phyloP scores from a whole-genome alignment of 495 filamentous ascomycete species.

The Glutinoglossum americanum region DNA sequence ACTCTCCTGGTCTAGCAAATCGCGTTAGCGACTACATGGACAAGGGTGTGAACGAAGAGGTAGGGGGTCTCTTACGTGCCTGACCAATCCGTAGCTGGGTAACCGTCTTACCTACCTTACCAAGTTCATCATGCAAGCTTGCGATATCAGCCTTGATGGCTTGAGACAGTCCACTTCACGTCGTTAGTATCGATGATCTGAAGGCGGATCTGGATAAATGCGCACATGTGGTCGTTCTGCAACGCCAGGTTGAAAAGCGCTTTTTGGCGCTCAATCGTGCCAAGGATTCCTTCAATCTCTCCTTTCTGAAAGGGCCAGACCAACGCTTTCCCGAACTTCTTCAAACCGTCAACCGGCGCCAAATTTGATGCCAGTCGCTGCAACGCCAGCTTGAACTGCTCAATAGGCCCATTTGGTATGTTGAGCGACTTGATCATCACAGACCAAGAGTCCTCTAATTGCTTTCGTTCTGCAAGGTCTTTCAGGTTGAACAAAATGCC shows the following conservation, averaged over 20 bases:
- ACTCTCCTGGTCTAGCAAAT: too few relatives aligned
- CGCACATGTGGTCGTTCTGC: slow-evolving; percentile 7
- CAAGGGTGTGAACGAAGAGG: too few relatives aligned
- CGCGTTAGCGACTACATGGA: not conserved
- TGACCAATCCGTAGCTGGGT: too few relatives aligned
- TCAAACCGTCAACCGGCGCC: too few relatives aligned
- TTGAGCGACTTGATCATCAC: not conserved
- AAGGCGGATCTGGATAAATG: not conserved
- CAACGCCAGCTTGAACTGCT: not conserved
- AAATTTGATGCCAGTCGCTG: too few relatives aligned
- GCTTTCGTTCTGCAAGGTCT: not conserved
- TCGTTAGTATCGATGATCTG: not conserved
- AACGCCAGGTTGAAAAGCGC: slow-evolving; percentile 5
- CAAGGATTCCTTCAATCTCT: slow-evolving; percentile 7
- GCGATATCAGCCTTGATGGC: not conserved
- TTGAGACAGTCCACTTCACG: not conserved
- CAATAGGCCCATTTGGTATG: not conserved
- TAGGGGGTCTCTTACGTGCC: too few relatives aligned
- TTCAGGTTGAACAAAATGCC: not conserved
- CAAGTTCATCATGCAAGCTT: not conserved
- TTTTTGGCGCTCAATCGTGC: slow-evolving; percentile 4
- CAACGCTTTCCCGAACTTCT: too few relatives aligned
- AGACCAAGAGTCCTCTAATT: not conserved
- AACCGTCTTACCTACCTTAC: too few relatives aligned
- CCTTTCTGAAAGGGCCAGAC: too few relatives aligned